Conservation (phyloP, 441 rosid species). For the Pelargonium exstipulatum region DNA sequence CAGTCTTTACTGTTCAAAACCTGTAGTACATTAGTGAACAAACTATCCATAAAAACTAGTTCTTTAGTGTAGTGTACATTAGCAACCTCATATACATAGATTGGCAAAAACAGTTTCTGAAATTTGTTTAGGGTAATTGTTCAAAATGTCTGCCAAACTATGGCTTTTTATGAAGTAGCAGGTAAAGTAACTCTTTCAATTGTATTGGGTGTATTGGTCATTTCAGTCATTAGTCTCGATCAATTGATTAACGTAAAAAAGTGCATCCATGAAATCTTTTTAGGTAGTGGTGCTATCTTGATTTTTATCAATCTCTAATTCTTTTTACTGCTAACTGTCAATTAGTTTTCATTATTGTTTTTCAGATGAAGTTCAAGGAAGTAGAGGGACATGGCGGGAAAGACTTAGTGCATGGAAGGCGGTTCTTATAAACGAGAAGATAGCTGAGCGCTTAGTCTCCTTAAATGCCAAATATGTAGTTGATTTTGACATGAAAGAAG, state of each 20-base stretch:
- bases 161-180: background rate
- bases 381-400: slow-evolving; percentile 62
- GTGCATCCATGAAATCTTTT: background rate
- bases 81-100: background rate
- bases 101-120: background rate
- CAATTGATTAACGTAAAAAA: background rate
- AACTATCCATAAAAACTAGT: background rate
- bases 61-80: background rate
- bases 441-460: slow-evolving; percentile 58
- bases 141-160: background rate
- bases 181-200: background rate
- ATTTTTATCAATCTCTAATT: background rate
- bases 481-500: slow-evolving; percentile 96
- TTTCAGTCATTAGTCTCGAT: too few species aligned
- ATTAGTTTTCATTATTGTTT: slow-evolving; percentile 19
- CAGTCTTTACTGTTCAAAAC: background rate
- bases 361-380: slow-evolving; percentile 44
- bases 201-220: too few species aligned
- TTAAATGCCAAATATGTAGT: slow-evolving; percentile 64
- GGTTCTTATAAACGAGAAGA: slow-evolving; percentile 57
- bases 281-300: background rate
- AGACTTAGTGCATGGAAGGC: slow-evolving; percentile 72
- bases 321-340: slow-evolving; percentile 1
- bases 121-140: background rate
- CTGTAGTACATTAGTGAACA: background rate